Evolutionary conservation across 495 filamentous ascomycete species (phyloP).

Genomic region (Penicillium bovifimosum): DNA sequence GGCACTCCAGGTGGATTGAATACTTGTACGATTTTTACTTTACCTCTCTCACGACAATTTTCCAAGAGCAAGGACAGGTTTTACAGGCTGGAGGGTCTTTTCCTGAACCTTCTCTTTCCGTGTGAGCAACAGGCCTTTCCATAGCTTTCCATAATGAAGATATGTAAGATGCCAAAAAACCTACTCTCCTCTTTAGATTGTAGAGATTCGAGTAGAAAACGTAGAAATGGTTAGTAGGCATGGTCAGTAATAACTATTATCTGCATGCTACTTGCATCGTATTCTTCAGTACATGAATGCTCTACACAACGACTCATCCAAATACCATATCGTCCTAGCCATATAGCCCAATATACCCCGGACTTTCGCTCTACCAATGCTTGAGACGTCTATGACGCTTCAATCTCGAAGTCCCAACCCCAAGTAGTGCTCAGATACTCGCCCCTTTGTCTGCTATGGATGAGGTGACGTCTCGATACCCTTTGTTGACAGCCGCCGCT

Average conservation of each 20-base stretch:
- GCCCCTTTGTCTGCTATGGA: neutral
- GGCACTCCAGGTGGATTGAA: no score
- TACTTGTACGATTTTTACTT: no score
- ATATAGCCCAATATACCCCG: no score
- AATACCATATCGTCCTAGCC: neutral
- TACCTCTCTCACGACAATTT: neutral
- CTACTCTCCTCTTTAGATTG: neutral
- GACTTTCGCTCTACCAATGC: no score
- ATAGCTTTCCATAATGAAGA: neutral
- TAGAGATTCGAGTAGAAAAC: neutral
- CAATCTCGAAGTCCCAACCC: neutral
- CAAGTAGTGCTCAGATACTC: neutral
- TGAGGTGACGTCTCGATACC: conserved; percentile 10
- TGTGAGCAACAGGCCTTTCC: neutral
- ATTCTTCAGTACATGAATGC: neutral
- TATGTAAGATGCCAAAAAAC: neutral
- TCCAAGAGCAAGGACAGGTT: neutral
- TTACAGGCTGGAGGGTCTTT: neutral
- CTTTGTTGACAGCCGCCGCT: neutral
- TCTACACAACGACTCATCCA: neutral
- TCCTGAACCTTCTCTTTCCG: no score
- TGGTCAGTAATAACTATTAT: neutral
- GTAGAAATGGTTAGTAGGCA: neutral
- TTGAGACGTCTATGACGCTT: neutral
- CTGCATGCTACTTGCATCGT: neutral